Percentiles rank a stretch among this genome's conserved stretches.
Evolutionary conservation across 139 green algal species (phyloP).

Genomic region (Monoraphidium neglectum): DNA sequence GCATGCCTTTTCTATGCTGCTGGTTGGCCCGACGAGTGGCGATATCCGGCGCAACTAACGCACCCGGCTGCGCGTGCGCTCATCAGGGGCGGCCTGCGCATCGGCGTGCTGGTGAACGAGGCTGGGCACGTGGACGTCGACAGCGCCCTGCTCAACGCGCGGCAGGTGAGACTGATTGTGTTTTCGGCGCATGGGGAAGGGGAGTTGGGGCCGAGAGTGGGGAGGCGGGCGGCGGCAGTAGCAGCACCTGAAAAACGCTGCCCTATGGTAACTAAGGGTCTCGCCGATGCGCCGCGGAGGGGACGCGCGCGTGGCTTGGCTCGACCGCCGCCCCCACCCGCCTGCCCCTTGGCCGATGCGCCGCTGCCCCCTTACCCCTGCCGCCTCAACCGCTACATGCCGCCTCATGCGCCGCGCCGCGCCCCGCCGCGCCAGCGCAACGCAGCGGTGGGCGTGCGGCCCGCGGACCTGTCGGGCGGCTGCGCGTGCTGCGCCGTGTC

Average conservation of each 20-base stretch:
- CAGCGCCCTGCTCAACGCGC: conserved; percentile 41
- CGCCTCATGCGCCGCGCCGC: too few species aligned
- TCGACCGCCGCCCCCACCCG: background rate
- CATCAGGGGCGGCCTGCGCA: conserved; percentile 43
- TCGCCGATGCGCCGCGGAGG: background rate
- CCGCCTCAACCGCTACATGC: background rate
- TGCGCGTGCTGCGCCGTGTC: conserved; percentile 51
- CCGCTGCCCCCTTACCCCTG: background rate
- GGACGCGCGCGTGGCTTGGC: background rate
- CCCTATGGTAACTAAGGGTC: background rate
- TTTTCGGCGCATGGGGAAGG: background rate
- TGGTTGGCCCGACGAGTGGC: too few species aligned
- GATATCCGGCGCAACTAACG: background rate
- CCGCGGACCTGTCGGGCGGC: conserved; percentile 41
- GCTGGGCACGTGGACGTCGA: conserved; percentile 50
- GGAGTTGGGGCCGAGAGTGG: background rate
- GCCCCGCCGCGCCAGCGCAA: conserved; percentile 29
- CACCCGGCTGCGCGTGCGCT: background rate
- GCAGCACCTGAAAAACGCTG: background rate
- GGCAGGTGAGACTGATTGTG: conserved; percentile 11
- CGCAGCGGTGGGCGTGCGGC: conserved; percentile 39
- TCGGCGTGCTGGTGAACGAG: conserved; percentile 61
- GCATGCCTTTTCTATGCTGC: background rate
- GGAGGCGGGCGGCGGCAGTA: background rate
- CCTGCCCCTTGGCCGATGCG: background rate